These are phyloP conservation scores for Exsudoporus floridanus DNA, from an alignment of 1,284 basidiomycete genomes.

Conservation along the genomic window DNA sequence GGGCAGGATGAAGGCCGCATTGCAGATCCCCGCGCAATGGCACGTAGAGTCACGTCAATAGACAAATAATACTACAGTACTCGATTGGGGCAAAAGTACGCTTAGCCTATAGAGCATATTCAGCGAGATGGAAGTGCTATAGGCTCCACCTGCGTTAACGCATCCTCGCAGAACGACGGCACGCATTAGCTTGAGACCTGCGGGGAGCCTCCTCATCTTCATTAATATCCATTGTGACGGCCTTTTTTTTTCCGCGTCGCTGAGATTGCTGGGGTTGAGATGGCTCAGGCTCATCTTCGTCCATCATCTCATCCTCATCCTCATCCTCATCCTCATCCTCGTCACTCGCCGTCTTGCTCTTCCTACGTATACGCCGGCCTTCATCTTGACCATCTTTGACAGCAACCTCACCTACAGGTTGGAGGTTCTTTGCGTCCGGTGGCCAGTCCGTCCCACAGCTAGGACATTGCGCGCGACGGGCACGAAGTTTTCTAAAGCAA, in stretches of 20 bases:
- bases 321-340: constrained; percentile 42
- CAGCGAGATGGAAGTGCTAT: background rate
- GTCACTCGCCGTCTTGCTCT: constrained; percentile 38
- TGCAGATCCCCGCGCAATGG: constrained; percentile 20
- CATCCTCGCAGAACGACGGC: constrained; percentile 29
- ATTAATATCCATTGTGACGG: constrained; percentile 36
- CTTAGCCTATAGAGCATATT: constrained; percentile 6
- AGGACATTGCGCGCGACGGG: constrained; percentile 52
- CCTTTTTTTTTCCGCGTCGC: constrained; percentile 35
- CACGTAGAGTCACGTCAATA: constrained; percentile 22
- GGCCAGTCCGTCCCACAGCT: constrained; percentile 61
- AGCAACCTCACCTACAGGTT: constrained; percentile 63
- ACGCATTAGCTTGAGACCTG: constrained; percentile 24
- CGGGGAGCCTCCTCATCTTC: constrained; percentile 34
- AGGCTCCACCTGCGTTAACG: constrained; percentile 7
- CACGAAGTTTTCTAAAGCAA: constrained; percentile 52
- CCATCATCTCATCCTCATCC: constrained; percentile 30
- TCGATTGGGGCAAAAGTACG: constrained; percentile 15
- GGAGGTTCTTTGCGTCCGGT: constrained; percentile 44
- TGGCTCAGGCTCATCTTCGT: constrained; percentile 35
- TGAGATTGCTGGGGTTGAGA: constrained; percentile 31
- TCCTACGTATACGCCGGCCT: constrained; percentile 42
- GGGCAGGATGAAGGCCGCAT: constrained; percentile 48
- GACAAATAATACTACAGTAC: constrained; percentile 27
- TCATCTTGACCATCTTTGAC: constrained; percentile 59